These are phyloP conservation scores for Scutellaria galericulata DNA, from an alignment of 257 asterid species.

Conservation along the genomic window DNA sequence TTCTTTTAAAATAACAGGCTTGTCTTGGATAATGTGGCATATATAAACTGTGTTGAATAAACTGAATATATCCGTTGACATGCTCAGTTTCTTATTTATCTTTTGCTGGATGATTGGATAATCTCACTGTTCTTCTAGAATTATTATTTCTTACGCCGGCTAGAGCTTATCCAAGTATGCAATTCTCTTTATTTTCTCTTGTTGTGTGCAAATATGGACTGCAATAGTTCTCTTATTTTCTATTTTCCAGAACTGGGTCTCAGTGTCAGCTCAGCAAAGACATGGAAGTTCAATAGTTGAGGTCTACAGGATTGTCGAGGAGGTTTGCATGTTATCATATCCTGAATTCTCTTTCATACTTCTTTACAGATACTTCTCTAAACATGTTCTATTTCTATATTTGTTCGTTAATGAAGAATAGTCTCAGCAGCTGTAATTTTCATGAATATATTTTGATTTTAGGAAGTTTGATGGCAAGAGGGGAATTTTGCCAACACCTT, in stretches of 20 bases:
- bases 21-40: slow-evolving; percentile 22
- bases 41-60: background rate
- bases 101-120: slow-evolving; percentile 31
- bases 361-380: slow-evolving; percentile 8
- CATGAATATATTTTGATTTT: slow-evolving; percentile 4
- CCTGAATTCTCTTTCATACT: slow-evolving; percentile 20
- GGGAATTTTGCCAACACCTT: background rate
- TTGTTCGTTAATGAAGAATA: slow-evolving; percentile 22
- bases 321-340: slow-evolving; percentile 53
- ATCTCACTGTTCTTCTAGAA: slow-evolving; percentile 12
- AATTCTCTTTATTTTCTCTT: slow-evolving; percentile 22
- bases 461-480: background rate
- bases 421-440: slow-evolving; percentile 20
- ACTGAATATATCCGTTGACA: background rate
- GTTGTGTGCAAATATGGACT: slow-evolving; percentile 37
- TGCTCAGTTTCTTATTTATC: slow-evolving; percentile 10
- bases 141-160: slow-evolving; percentile 4
- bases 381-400: background rate
- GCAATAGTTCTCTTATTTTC: slow-evolving; percentile 1
- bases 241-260: slow-evolving; percentile 70
- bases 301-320: slow-evolving; percentile 98
- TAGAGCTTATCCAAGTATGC: background rate
- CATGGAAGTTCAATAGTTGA: slow-evolving; percentile 97
- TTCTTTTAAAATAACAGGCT: slow-evolving; percentile 16
- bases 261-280: slow-evolving; percentile 93